phyloP scores from a whole-genome alignment of 352 stramenopile genomes.

The Thalassiosira livingstoniorum region DNA sequence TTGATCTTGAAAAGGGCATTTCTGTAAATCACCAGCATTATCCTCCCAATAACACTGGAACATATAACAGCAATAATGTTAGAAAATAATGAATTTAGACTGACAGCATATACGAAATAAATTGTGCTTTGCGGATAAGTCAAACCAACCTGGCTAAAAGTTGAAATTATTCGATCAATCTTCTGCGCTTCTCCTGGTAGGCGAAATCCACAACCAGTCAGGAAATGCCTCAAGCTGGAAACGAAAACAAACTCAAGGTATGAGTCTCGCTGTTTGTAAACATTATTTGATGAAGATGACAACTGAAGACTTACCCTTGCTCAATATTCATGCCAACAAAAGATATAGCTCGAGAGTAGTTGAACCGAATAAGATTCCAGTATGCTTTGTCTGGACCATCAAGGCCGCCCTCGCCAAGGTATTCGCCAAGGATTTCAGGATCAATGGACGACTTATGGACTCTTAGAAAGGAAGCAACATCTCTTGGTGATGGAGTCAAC shows the following conservation, averaged over 20 bases:
- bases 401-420: conserved; percentile 90
- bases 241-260: conserved; percentile 4
- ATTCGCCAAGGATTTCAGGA: conserved; percentile 92
- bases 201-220: conserved; percentile 97
- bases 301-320: conserved; percentile 85
- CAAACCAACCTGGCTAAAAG: no score
- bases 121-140: no score
- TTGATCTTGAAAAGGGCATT: conserved; percentile 86
- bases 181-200: conserved; percentile 98
- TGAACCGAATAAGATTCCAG: conserved; percentile 92
- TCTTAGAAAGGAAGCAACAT: conserved; percentile 94
- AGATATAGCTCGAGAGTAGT: conserved; percentile 94
- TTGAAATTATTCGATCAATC: conserved; percentile 97
- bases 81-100: no score
- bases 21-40: conserved; percentile 84
- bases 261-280: background rate
- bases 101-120: no score
- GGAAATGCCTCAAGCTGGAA: conserved; percentile 91
- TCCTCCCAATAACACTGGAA: conserved; percentile 99
- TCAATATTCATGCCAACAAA: conserved; percentile 98
- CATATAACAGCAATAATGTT: no score
- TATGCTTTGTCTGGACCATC: conserved; percentile 83
- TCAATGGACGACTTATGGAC: conserved; percentile 94
- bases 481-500: conserved; percentile 86
- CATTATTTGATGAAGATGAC: conserved; percentile 14